Evolutionary conservation across 2,329 filamentous ascomycete genomes (phyloP).

Genomic region (Penicillium rolfsii): DNA sequence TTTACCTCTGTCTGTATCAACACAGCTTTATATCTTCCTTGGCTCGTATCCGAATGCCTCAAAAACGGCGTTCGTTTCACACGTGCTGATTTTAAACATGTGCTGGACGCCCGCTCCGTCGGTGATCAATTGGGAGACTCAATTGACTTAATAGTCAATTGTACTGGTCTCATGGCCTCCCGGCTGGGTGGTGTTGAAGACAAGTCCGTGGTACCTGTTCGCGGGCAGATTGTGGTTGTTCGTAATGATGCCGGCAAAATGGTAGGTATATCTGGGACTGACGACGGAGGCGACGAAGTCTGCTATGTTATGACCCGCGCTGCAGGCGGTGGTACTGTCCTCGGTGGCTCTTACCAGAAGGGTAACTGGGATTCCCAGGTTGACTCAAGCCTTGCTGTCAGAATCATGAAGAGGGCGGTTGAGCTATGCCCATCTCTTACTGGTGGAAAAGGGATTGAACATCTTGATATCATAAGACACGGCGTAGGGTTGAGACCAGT

Average conservation of each 20-base stretch:
- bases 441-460: constrained; percentile 64
- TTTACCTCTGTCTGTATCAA: constrained; percentile 91
- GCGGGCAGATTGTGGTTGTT: constrained; percentile 81
- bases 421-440: constrained; percentile 34
- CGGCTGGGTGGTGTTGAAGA: constrained; percentile 82
- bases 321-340: constrained; percentile 72
- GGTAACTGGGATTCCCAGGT: constrained; percentile 75
- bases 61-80: constrained; percentile 70
- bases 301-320: constrained; percentile 81
- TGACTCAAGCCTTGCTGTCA: constrained; percentile 71
- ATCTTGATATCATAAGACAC: constrained; percentile 73
- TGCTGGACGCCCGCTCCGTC: constrained; percentile 64
- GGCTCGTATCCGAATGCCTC: constrained; percentile 78
- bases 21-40: constrained; percentile 81
- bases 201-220: constrained; percentile 67
- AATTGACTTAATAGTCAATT: constrained; percentile 76
- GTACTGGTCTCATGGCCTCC: constrained; percentile 73
- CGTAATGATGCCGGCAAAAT: constrained; percentile 73
- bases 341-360: constrained; percentile 79
- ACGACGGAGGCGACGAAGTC: constrained; percentile 71
- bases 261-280: constrained; percentile 69
- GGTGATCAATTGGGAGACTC: constrained; percentile 7
- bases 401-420: constrained; percentile 73
- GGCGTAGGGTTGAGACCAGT: constrained; percentile 77
- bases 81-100: constrained; percentile 65